phyloP scores from a whole-genome alignment of 768 basidiomycete species.

The Mrakia hoshinonis region DNA sequence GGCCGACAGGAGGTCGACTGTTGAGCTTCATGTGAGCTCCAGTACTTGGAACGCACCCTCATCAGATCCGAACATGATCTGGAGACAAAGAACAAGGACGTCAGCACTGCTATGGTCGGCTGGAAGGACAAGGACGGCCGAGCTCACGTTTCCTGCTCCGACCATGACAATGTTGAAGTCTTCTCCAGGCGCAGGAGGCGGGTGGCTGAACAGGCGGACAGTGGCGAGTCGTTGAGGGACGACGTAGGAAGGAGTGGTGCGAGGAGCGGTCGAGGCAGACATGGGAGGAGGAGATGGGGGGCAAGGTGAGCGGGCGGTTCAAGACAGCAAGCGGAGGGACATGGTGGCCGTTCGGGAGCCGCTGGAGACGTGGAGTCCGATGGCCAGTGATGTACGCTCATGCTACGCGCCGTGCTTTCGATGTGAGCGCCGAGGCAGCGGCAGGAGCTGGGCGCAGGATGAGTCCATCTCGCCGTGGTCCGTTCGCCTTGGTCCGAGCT shows the following conservation, averaged over 20 bases:
- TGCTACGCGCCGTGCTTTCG: too few species aligned
- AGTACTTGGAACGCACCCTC: constrained; percentile 1
- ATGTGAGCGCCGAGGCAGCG: too few species aligned
- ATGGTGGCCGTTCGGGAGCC: too few species aligned
- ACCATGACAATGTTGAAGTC: constrained; percentile 91
- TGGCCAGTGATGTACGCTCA: too few species aligned
- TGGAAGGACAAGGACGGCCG: neutral
- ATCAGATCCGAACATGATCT: constrained; percentile 93
- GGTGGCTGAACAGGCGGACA: constrained; percentile 11
- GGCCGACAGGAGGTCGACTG: neutral
- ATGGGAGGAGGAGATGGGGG: neutral
- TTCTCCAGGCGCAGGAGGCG: constrained; percentile 42
- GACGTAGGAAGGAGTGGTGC: neutral
- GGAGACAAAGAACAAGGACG: constrained; percentile 37
- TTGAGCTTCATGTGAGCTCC: constrained; percentile 10
- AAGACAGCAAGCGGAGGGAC: too few species aligned
- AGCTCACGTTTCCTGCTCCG: constrained; percentile 56
- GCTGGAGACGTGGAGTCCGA: too few species aligned
- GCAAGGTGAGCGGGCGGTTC: too few species aligned
- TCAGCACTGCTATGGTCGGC: neutral
- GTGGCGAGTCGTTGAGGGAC: neutral
- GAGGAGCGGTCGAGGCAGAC: neutral
- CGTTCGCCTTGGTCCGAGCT: too few species aligned
- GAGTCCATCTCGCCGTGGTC: too few species aligned
- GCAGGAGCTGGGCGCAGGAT: too few species aligned